A percentile compares a stretch with the other conserved stretches of the same genome.
Evolutionary conservation across 2,329 filamentous ascomycete genomes (phyloP).

Genomic region (Phoma sp.): DNA sequence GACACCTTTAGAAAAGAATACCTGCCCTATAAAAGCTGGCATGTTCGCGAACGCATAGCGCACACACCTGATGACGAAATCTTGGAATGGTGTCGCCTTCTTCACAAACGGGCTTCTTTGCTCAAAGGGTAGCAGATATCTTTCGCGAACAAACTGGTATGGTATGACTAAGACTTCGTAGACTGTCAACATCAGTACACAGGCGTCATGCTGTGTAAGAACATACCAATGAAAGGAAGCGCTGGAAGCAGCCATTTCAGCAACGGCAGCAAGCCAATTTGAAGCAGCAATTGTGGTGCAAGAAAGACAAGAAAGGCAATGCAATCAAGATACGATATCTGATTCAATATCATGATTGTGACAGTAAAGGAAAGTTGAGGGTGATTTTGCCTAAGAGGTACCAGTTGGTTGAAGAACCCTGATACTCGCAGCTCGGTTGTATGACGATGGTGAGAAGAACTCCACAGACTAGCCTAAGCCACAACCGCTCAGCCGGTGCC

Average conservation of each 20-base stretch:
- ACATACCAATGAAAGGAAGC: slow-evolving; percentile 73
- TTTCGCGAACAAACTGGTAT: slow-evolving; percentile 63
- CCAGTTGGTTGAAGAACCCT: slow-evolving; percentile 3
- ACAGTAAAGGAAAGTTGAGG: background rate
- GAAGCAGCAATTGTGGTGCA: slow-evolving; percentile 72
- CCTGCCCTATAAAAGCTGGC: slow-evolving; percentile 70
- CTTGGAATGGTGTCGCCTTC: slow-evolving; percentile 75
- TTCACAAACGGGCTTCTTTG: slow-evolving; percentile 68
- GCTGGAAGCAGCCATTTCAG: slow-evolving; percentile 64
- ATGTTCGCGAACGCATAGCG: slow-evolving; percentile 78
- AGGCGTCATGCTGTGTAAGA: background rate
- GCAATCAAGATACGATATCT: slow-evolving; percentile 79
- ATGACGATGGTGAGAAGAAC: slow-evolving; percentile 19
- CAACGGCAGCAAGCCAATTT: slow-evolving; percentile 68
- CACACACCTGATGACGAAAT: slow-evolving; percentile 77
- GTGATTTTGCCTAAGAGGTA: background rate
- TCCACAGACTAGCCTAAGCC: slow-evolving; percentile 23
- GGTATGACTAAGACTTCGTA: slow-evolving; percentile 65
- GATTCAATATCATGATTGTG: slow-evolving; percentile 70
- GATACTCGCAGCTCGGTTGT: slow-evolving; percentile 9
- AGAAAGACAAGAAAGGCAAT: slow-evolving; percentile 74
- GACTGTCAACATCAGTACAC: slow-evolving; percentile 39
- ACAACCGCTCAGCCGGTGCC: slow-evolving; percentile 22
- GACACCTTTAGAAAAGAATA: slow-evolving; percentile 79
- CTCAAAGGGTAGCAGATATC: slow-evolving; percentile 57